Conservation (phyloP, 2,329 filamentous ascomycete species). For the Aschersonia sp. region DNA sequence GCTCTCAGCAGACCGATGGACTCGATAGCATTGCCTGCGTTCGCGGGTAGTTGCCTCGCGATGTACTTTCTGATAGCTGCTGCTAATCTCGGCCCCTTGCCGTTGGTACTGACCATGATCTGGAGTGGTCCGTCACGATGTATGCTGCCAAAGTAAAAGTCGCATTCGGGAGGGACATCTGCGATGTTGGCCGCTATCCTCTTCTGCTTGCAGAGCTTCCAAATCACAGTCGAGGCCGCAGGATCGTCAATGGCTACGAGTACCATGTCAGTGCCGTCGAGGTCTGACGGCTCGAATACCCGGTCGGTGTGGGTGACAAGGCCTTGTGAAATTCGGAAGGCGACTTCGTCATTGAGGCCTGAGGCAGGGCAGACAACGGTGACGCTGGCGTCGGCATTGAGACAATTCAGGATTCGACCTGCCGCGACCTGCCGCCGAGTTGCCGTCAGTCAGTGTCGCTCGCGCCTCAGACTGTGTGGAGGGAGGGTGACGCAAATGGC, state of each 20-base stretch:
- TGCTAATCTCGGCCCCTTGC: slow-evolving; percentile 83
- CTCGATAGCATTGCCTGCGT: slow-evolving; percentile 74
- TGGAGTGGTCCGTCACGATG: slow-evolving; percentile 91
- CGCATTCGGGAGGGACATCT: slow-evolving; percentile 90
- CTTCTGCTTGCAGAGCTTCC: slow-evolving; percentile 79
- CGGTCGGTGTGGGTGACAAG: slow-evolving; percentile 73
- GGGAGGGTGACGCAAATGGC: not conserved
- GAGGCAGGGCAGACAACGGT: slow-evolving; percentile 68
- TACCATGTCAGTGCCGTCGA: slow-evolving; percentile 75
- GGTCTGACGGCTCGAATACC: slow-evolving; percentile 71
- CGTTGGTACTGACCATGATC: slow-evolving; percentile 98
- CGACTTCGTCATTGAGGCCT: slow-evolving; percentile 80
- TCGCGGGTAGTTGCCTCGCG: slow-evolving; percentile 56
- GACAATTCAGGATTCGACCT: slow-evolving; percentile 81
- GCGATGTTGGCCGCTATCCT: slow-evolving; percentile 88
- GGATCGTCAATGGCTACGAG: slow-evolving; percentile 89
- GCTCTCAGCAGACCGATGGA: slow-evolving; percentile 67
- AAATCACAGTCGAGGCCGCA: slow-evolving; percentile 76
- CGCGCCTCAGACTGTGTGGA: not conserved
- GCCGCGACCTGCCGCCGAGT: slow-evolving; percentile 61
- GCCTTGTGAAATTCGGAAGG: slow-evolving; percentile 58
- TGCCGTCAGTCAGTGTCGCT: not conserved
- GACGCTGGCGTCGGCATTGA: slow-evolving; percentile 87
- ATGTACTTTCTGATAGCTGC: slow-evolving; percentile 76
- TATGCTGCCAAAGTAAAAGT: slow-evolving; percentile 96